Evolutionary conservation across 1,284 basidiomycete genomes (phyloP).

Genomic region (Ceratobasidium sp.): DNA sequence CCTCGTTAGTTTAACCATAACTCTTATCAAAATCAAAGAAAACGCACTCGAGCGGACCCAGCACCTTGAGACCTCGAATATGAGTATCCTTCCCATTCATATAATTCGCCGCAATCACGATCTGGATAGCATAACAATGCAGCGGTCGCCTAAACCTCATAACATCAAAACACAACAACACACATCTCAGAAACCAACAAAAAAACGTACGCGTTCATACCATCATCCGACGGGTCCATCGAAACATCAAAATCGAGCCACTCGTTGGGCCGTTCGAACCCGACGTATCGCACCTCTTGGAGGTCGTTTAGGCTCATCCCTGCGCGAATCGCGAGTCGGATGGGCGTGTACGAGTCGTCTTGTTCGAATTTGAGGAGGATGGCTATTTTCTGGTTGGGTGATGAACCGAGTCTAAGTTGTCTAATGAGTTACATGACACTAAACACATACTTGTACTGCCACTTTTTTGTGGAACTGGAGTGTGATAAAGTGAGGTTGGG

Average conservation of each 20-base stretch:
- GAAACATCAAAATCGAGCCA: conserved; percentile 95
- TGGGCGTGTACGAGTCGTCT: conserved; percentile 98
- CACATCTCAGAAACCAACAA: no score
- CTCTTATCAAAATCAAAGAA: not conserved
- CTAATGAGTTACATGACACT: conserved; percentile 31
- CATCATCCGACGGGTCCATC: conserved; percentile 82
- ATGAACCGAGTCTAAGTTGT: not conserved
- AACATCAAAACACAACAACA: no score
- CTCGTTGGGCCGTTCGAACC: conserved; percentile 91
- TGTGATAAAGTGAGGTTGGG: conserved; percentile 96
- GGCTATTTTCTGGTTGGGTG: conserved; percentile 89
- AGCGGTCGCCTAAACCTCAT: conserved; percentile 78
- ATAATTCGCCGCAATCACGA: conserved; percentile 93
- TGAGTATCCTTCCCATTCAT: conserved; percentile 99
- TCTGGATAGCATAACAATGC: conserved; percentile 90
- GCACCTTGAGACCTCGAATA: conserved; percentile 88
- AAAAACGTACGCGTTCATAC: conserved; percentile 63
- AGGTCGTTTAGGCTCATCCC: conserved; percentile 94
- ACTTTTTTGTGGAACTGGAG: conserved; percentile 94
- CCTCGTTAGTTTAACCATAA: conserved; percentile 27
- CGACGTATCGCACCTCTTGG: conserved; percentile 89
- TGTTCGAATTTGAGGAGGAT: conserved; percentile 88
- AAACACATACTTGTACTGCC: conserved; percentile 78
- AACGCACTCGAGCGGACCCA: conserved; percentile 86
- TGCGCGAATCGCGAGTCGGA: conserved; percentile 88